Conservation (phyloP, 202 grass and related monocot genomes). For the Carex arenaria region DNA sequence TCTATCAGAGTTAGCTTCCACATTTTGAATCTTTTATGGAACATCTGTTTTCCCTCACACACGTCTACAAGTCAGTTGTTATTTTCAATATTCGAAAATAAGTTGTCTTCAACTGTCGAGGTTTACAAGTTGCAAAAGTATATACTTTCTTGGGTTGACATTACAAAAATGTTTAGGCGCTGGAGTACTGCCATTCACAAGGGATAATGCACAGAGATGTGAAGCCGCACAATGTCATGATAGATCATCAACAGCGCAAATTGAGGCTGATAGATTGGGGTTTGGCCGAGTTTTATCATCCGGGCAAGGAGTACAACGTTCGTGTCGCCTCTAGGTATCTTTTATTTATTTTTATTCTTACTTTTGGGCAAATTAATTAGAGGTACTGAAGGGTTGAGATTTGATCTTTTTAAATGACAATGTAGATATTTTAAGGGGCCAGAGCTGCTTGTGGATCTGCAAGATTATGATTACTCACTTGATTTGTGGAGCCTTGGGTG, state of each 20-base stretch:
- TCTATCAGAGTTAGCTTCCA: not conserved
- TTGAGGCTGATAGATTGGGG: slow-evolving; percentile 97
- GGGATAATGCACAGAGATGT: slow-evolving; percentile 98
- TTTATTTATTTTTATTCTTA: slow-evolving; percentile 9
- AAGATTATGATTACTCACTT: slow-evolving; percentile 96
- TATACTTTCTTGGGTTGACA: slow-evolving; percentile 50
- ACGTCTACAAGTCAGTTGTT: not conserved
- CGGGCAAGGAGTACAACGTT: slow-evolving; percentile 86
- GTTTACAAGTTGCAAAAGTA: slow-evolving; percentile 26
- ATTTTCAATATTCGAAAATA: not conserved
- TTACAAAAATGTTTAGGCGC: slow-evolving; percentile 65
- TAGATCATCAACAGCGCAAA: slow-evolving; percentile 85
- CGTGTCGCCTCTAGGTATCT: slow-evolving; percentile 91
- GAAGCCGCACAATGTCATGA: slow-evolving; percentile 97
- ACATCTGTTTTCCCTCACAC: not conserved
- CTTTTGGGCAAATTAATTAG: slow-evolving; percentile 18
- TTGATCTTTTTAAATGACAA: slow-evolving; percentile 3
- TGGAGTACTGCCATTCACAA: slow-evolving; percentile 90
- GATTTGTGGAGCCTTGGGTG: slow-evolving; percentile 99
- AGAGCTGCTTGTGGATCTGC: slow-evolving; percentile 91
- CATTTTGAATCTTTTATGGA: not conserved
- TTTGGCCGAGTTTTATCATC: slow-evolving; percentile 96
- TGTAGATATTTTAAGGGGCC: slow-evolving; percentile 57
- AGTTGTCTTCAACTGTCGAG: not conserved
- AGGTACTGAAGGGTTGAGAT: slow-evolving; percentile 2